Evolutionary conservation across 805 yeast species (phyloP).

Genomic region (Yarrowia yakushimensis): DNA sequence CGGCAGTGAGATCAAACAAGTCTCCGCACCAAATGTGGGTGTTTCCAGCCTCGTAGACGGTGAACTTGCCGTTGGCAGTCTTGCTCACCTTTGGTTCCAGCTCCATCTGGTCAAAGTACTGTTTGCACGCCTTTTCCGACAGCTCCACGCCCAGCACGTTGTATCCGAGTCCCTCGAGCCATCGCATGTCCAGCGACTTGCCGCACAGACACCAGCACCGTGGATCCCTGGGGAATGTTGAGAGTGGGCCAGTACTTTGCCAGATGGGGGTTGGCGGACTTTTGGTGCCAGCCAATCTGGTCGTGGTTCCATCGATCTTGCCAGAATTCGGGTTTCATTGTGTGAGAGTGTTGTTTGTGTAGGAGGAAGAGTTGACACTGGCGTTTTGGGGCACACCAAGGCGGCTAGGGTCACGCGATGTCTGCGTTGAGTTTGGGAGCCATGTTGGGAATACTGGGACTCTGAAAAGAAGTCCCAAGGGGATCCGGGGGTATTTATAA

Average conservation of each 20-base stretch:
- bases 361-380: not conserved
- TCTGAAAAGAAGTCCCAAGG: no score
- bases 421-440: slow-evolving; percentile 16
- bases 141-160: slow-evolving; percentile 18
- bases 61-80: slow-evolving; percentile 3
- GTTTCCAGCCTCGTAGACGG: not conserved
- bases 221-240: slow-evolving; percentile 2
- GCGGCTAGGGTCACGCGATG: slow-evolving; percentile 2
- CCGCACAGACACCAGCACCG: slow-evolving; percentile 10
- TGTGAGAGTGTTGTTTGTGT: not conserved
- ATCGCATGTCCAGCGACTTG: slow-evolving; percentile 14
- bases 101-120: slow-evolving; percentile 23
- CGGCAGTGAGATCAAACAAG: not conserved
- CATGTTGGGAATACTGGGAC: not conserved
- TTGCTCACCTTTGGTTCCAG: slow-evolving; percentile 16
- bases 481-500: not conserved
- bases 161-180: slow-evolving; percentile 21
- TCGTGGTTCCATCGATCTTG: slow-evolving; percentile 20
- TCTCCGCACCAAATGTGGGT: slow-evolving; percentile 19
- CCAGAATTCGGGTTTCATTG: slow-evolving; percentile 24
- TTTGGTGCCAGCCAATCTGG: slow-evolving; percentile 23
- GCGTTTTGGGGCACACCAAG: not conserved
- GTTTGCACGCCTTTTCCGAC: slow-evolving; percentile 10
- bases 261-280: slow-evolving; percentile 21
- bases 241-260: slow-evolving; percentile 21